Percentiles rank a stretch among this genome's conserved stretches.
These are phyloP conservation scores for Didymella sp. DNA, from an alignment of 2,329 filamentous ascomycete genomes.

Conservation along the genomic window DNA sequence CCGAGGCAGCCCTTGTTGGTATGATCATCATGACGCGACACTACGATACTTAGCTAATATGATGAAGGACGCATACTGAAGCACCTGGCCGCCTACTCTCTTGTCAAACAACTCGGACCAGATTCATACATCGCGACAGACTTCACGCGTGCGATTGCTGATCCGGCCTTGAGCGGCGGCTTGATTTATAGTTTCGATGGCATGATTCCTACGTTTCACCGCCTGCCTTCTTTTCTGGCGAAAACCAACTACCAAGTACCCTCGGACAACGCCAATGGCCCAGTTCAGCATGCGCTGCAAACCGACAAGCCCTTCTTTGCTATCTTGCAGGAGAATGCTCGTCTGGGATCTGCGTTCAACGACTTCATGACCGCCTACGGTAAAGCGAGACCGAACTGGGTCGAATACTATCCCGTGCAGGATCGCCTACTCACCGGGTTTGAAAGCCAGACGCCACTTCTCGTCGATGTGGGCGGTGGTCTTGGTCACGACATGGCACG, in stretches of 20 bases:
- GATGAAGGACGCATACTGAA: constrained; percentile 1
- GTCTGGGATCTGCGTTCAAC: constrained; percentile 1
- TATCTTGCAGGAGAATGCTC: neutral
- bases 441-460: neutral
- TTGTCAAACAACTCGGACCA: neutral
- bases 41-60: neutral
- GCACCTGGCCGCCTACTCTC: neutral
- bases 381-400: constrained; percentile 1
- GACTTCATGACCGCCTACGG: constrained; percentile 4
- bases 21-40: neutral
- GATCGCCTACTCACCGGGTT: neutral
- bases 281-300: constrained; percentile 1
- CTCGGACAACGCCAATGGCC: neutral
- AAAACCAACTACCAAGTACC: neutral
- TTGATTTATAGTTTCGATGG: constrained; percentile 3
- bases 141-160: neutral
- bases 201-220: constrained; percentile 6
- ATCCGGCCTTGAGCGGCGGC: neutral
- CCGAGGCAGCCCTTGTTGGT: neutral
- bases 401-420: neutral
- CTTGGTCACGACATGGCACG: neutral
- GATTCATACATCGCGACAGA: neutral
- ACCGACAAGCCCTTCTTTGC: constrained; percentile 1
- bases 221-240: neutral
- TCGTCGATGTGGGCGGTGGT: constrained; percentile 2